Evolutionary conservation across 164 flowering plant genomes (phyloP).

Genomic region (Aristolochia contorta): DNA sequence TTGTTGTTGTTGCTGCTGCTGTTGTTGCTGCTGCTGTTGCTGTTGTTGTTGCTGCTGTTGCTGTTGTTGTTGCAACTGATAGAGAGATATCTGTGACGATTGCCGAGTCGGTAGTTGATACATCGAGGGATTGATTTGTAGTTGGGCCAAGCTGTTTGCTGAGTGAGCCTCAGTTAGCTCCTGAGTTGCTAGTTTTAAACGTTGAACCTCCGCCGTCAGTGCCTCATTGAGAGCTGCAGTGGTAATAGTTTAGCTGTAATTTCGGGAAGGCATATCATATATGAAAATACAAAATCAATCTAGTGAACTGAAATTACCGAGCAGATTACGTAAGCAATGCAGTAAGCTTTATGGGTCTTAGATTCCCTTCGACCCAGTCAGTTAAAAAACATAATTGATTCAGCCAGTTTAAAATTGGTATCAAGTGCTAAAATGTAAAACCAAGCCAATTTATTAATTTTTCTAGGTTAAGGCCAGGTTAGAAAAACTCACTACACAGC

Average conservation of each 20-base stretch:
- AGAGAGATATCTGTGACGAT: slow-evolving; percentile 14
- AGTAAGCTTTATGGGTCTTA: too few species aligned
- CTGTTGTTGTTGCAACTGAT: slow-evolving; percentile 27
- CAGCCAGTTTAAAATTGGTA: too few species aligned
- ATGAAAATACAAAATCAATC: neutral
- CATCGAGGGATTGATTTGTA: slow-evolving; percentile 23
- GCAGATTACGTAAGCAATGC: too few species aligned
- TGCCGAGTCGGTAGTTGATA: slow-evolving; percentile 22
- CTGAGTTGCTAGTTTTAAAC: slow-evolving; percentile 35
- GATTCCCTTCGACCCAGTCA: too few species aligned
- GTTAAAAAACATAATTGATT: too few species aligned
- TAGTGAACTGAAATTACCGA: too few species aligned
- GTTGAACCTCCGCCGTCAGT: slow-evolving; percentile 52
- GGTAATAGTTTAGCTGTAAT: neutral
- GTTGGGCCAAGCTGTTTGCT: slow-evolving; percentile 20
- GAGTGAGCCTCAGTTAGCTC: slow-evolving; percentile 29
- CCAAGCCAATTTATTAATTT: too few species aligned
- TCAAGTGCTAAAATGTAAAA: too few species aligned
- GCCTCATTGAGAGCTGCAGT: slow-evolving; percentile 62
- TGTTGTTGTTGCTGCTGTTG: slow-evolving; percentile 20
- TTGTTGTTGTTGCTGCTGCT: slow-evolving; percentile 20
- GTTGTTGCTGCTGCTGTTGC: slow-evolving; percentile 22
- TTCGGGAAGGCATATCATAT: neutral
- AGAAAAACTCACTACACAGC: too few species aligned
- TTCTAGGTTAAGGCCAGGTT: too few species aligned